These are phyloP conservation scores for Hyaloperonospora arabidopsidis DNA, from an alignment of 352 stramenopile genomes.

Conservation along the genomic window DNA sequence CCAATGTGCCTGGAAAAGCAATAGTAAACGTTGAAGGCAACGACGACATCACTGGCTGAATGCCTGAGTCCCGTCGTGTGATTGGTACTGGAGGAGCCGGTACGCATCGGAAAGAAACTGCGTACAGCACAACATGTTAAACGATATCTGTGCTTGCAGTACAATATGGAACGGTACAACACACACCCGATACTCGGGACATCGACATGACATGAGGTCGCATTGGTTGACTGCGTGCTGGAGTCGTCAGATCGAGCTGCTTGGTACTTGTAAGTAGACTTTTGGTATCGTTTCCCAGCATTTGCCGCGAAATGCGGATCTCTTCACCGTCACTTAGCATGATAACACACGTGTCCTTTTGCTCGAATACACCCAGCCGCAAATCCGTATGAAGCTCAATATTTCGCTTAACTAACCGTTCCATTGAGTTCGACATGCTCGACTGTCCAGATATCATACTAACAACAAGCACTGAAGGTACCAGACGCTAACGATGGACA, in stretches of 20 bases:
- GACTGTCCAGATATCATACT: slow-evolving; percentile 41
- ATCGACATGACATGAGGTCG: slow-evolving; percentile 48
- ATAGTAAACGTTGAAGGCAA: slow-evolving; percentile 49
- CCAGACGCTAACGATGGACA: slow-evolving; percentile 6
- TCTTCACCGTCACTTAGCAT: slow-evolving; percentile 72
- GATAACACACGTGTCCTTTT: slow-evolving; percentile 58
- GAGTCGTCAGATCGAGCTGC: slow-evolving; percentile 49
- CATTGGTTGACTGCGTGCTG: slow-evolving; percentile 35
- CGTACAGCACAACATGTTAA: slow-evolving; percentile 5
- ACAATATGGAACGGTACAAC: neutral
- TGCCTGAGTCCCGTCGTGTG: slow-evolving; percentile 35
- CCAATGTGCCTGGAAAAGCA: slow-evolving; percentile 57
- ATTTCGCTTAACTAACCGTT: slow-evolving; percentile 59
- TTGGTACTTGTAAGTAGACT: slow-evolving; percentile 38
- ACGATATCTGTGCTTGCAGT: neutral
- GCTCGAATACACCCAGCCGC: slow-evolving; percentile 38
- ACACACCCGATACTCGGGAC: slow-evolving; percentile 49
- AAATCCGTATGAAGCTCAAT: slow-evolving; percentile 49
- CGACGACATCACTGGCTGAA: slow-evolving; percentile 33
- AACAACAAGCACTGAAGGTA: slow-evolving; percentile 49
- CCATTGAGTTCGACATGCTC: slow-evolving; percentile 19
- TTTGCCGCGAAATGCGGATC: slow-evolving; percentile 43
- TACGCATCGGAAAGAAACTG: slow-evolving; percentile 50
- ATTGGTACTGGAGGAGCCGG: slow-evolving; percentile 29
- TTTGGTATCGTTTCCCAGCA: slow-evolving; percentile 38